phyloP scores from a whole-genome alignment of 306 rosid genomes.

The Bauhinia variegata region DNA sequence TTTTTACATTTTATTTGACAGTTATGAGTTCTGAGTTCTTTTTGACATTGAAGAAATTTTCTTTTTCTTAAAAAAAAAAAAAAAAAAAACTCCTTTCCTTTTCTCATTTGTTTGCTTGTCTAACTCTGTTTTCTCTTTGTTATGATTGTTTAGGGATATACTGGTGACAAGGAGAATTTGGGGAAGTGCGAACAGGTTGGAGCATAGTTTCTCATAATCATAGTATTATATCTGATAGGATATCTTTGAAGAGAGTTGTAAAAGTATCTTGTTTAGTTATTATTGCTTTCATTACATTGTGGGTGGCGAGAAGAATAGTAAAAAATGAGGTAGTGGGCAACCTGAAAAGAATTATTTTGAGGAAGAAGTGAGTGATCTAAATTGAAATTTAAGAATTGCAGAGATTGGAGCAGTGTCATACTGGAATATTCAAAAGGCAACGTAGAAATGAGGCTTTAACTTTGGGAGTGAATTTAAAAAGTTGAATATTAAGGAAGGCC shows the following conservation, averaged over 20 bases:
- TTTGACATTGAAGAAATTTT: slow-evolving; percentile 7
- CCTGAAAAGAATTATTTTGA: neutral
- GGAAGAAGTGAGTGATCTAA: slow-evolving; percentile 18
- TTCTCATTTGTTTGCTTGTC: slow-evolving; percentile 30
- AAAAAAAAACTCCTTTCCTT: neutral
- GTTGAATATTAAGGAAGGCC: neutral
- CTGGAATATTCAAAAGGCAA: no score
- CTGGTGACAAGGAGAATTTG: slow-evolving; percentile 79
- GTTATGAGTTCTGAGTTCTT: slow-evolving; percentile 25
- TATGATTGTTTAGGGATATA: slow-evolving; percentile 65
- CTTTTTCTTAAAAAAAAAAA: neutral
- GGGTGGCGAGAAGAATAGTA: slow-evolving; percentile 25
- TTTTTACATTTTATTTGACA: slow-evolving; percentile 29
- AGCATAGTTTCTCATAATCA: slow-evolving; percentile 35
- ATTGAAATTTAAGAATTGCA: slow-evolving; percentile 16
- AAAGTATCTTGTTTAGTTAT: slow-evolving; percentile 27
- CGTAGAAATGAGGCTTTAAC: slow-evolving; percentile 3
- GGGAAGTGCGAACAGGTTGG: slow-evolving; percentile 98
- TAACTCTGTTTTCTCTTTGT: slow-evolving; percentile 40
- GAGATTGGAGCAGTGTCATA: no score
- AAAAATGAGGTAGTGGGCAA: slow-evolving; percentile 27
- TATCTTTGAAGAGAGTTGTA: slow-evolving; percentile 7
- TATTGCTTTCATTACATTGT: slow-evolving; percentile 28
- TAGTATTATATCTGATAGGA: slow-evolving; percentile 27
- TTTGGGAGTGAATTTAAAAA: neutral